These are phyloP conservation scores for Nemania sp. DNA, from an alignment of 2,329 filamentous ascomycete genomes.

Conservation along the genomic window DNA sequence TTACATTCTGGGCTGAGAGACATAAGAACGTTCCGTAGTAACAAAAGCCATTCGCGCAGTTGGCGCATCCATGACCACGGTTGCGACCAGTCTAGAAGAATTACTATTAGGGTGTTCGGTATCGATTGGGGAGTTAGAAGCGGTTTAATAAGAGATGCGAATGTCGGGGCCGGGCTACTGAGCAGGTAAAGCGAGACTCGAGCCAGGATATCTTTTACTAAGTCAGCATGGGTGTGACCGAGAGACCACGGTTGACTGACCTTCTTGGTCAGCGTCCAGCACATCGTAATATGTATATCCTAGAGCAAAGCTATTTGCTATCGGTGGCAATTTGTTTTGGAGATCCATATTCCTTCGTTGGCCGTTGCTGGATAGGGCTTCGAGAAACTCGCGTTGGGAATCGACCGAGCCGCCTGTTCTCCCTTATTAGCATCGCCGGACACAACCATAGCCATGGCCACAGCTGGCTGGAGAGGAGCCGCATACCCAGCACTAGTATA, in stretches of 20 bases:
- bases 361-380: conserved; percentile 68
- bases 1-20: conserved; percentile 82
- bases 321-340: conserved; percentile 74
- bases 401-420: conserved; percentile 80
- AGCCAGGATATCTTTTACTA: conserved; percentile 80
- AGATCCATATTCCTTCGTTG: conserved; percentile 65
- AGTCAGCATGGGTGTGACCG: conserved; percentile 38
- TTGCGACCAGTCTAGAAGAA: conserved; percentile 95
- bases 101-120: conserved; percentile 86
- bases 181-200: conserved; percentile 90
- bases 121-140: conserved; percentile 87
- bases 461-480: too few species aligned
- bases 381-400: conserved; percentile 86
- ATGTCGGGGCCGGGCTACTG: conserved; percentile 84
- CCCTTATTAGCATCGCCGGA: conserved; percentile 47
- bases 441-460: neutral
- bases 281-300: conserved; percentile 97
- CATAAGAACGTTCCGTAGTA: conserved; percentile 81
- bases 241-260: conserved; percentile 65
- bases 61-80: conserved; percentile 94
- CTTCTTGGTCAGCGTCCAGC: conserved; percentile 92
- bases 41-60: conserved; percentile 87
- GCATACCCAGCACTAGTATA: conserved; percentile 80
- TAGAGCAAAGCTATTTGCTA: conserved; percentile 91
- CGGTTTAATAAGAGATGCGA: conserved; percentile 84